Evolutionary conservation across 1,139 yeast species (phyloP).

Genomic region (Komagataea norvegica): DNA sequence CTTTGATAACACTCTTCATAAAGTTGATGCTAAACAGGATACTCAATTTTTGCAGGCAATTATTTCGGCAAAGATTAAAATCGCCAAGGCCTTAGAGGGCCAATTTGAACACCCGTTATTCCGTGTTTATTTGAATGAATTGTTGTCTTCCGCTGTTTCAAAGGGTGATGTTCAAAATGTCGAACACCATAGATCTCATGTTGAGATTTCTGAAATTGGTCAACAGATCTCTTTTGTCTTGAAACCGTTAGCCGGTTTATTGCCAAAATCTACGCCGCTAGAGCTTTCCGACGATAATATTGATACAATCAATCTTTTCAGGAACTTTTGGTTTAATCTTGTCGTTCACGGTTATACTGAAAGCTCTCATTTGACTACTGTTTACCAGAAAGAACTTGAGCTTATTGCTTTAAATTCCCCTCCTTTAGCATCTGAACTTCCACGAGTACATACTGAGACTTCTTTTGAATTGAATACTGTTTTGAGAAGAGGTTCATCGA

Average conservation of each 20-base stretch:
- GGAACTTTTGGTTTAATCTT: slow-evolving; percentile 92
- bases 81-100: slow-evolving; percentile 45
- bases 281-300: slow-evolving; percentile 33
- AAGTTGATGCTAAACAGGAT: slow-evolving; percentile 36
- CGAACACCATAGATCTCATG: slow-evolving; percentile 79
- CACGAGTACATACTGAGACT: slow-evolving; percentile 85
- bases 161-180: slow-evolving; percentile 79
- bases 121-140: slow-evolving; percentile 55
- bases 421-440: slow-evolving; percentile 82
- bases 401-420: slow-evolving; percentile 86
- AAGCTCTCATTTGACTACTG: slow-evolving; percentile 50
- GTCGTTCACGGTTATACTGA: slow-evolving; percentile 83
- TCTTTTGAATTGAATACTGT: slow-evolving; percentile 90
- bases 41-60: slow-evolving; percentile 34
- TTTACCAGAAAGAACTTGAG: slow-evolving; percentile 46
- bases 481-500: slow-evolving; percentile 83
- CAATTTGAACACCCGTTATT: slow-evolving; percentile 44
- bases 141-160: slow-evolving; percentile 61
- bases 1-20: slow-evolving; percentile 35
- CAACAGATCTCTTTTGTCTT: slow-evolving; percentile 64
- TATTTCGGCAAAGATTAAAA: slow-evolving; percentile 44
- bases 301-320: slow-evolving; percentile 44
- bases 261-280: slow-evolving; percentile 52
- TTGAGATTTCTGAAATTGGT: slow-evolving; percentile 74
- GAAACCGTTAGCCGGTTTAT: slow-evolving; percentile 67